Evolutionary conservation across 257 asterid species (phyloP), one percentile per base, ranked within the genome.

Genomic region (Asclepias syriaca): DNA sequence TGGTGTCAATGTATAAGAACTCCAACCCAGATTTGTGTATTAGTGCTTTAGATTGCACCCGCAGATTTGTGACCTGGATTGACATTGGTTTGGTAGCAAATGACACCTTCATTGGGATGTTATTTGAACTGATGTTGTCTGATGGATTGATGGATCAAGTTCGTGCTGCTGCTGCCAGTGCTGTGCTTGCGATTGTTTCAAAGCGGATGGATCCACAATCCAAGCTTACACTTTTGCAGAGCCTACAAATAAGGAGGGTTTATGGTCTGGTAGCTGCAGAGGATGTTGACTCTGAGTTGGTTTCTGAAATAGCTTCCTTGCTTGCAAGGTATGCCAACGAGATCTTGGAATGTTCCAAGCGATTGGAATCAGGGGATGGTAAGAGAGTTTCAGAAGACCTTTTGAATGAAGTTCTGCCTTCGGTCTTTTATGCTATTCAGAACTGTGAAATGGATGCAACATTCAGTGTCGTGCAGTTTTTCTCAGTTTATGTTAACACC

Each of bases 1-100:
- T 95, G 76, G 78, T 88, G 61, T 72, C 79, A 4, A 74, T 84
- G 86, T 92, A 88, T 68, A 89, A 81, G 85, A 83, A 81, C 83
- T 85, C 91, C 1, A 91, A 90, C 49, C 77, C 94, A 0, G 96
- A 90, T 65, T 53, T 95, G 66, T 92, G 98, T 79, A 66, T 85
- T 69, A 81, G 72, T 86, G 98, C 90, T 63, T 84, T 95, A 74
- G 90, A 90, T 77, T 86, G 90, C 43, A 74, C 80, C 84, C 83
- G 92, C 79, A 86, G 97, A 76, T 92, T 84, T 76, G 80, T 95
- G 77, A 80, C 87, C 8, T 95, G 99, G 99, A 92, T 95, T n/a
- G 97, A 95, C 79, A 92, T 95, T 67, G 92, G 94, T 69, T 82
- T 95, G 87, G 79, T 92, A 43, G 96, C 87, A 3, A 92, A 92